Percentiles rank a stretch among this genome's conserved stretches.
These are phyloP conservation scores for Lachnellula cervina DNA, from an alignment of 2,329 filamentous ascomycete genomes.

Conservation along the genomic window DNA sequence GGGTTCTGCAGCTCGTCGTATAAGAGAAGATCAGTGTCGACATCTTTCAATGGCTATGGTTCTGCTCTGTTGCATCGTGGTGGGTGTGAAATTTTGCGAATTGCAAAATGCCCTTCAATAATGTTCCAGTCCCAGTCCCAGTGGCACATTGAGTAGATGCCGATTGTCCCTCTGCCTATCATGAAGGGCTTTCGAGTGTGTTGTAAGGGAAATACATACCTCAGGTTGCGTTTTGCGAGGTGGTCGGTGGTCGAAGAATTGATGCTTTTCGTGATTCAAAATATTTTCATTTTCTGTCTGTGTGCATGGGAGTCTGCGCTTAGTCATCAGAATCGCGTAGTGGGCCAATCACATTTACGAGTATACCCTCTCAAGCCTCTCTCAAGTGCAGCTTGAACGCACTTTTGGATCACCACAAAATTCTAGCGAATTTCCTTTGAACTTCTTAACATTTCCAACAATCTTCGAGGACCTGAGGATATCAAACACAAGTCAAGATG, in stretches of 20 bases:
- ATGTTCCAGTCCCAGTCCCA: slow-evolving; percentile 3
- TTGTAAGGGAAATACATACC: slow-evolving; percentile 28
- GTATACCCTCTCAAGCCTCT: not conserved
- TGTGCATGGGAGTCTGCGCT: not conserved
- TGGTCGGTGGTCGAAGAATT: slow-evolving; percentile 8
- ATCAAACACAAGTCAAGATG: slow-evolving; percentile 26
- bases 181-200: slow-evolving; percentile 28
- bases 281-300: not conserved
- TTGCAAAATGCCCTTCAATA: not conserved
- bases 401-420: slow-evolving; percentile 5
- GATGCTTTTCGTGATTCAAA: not conserved
- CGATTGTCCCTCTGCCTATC: slow-evolving; percentile 47
- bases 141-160: slow-evolving; percentile 30
- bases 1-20: slow-evolving; percentile 67
- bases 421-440: slow-evolving; percentile 7
- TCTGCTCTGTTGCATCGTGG: slow-evolving; percentile 1
- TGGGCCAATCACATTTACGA: not conserved
- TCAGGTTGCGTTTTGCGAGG: slow-evolving; percentile 18
- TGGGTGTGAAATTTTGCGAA: not conserved
- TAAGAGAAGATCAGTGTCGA: slow-evolving; percentile 58
- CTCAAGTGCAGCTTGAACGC: not conserved
- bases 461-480: slow-evolving; percentile 32
- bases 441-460: slow-evolving; percentile 10
- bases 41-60: slow-evolving; percentile 29
- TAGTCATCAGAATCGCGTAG: not conserved